These are phyloP conservation scores for Colletotrichum neosansevieriae DNA, from an alignment of 2,329 filamentous ascomycete species.

Conservation along the genomic window DNA sequence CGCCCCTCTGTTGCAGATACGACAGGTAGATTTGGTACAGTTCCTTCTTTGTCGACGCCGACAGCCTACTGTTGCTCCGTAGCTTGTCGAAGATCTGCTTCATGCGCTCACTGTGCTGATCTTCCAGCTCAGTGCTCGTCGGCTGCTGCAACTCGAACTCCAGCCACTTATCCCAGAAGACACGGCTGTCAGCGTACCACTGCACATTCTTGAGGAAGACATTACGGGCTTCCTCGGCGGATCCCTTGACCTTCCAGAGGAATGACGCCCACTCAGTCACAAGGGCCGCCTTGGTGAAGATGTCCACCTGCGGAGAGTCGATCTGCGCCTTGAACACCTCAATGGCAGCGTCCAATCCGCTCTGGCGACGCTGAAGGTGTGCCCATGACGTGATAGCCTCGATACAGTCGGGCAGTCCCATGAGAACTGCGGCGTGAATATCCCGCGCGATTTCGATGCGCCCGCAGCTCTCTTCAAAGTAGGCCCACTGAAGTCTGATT, in stretches of 20 bases:
- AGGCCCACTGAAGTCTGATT: constrained; percentile 90
- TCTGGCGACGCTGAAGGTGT: constrained; percentile 86
- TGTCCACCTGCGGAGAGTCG: constrained; percentile 76
- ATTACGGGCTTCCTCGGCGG: constrained; percentile 82
- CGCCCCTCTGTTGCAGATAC: constrained; percentile 86
- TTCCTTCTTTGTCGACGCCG: constrained; percentile 75
- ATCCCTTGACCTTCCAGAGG: constrained; percentile 88
- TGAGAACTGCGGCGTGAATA: constrained; percentile 85
- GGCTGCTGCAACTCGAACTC: constrained; percentile 90
- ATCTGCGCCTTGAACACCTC: constrained; percentile 86
- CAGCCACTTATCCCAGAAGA: constrained; percentile 93
- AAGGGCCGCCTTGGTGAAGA: constrained; percentile 86
- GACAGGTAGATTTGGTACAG: constrained; percentile 83
- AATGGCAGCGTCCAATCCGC: constrained; percentile 86
- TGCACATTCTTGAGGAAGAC: constrained; percentile 86
- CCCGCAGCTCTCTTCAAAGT: constrained; percentile 90
- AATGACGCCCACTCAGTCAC: constrained; percentile 90
- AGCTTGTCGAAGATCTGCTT: constrained; percentile 84
- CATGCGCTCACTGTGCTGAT: constrained; percentile 77
- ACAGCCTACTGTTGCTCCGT: constrained; percentile 78
- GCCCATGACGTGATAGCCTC: constrained; percentile 91
- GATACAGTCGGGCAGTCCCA: constrained; percentile 81
- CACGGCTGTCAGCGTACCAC: constrained; percentile 84
- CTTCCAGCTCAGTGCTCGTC: constrained; percentile 72
- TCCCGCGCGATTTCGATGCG: constrained; percentile 83